A percentile compares a stretch with the other conserved stretches of the same genome.
Conservation (phyloP, 257 asterid genomes). For the Nicotiana attenuata region DNA sequence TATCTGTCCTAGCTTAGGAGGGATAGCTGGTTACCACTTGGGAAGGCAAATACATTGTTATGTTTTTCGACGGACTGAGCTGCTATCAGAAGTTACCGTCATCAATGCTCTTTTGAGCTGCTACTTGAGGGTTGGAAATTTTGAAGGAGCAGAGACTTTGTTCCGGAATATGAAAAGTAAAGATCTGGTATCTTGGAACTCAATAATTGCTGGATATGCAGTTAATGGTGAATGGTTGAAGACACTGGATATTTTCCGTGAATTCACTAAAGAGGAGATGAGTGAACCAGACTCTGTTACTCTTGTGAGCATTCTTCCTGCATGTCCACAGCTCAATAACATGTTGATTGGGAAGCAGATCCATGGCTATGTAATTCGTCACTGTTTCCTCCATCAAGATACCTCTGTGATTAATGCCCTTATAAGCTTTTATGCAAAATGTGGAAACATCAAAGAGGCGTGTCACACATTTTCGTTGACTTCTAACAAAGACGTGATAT, state of each 20-base stretch:
- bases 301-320: conserved; percentile 67
- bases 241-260: conserved; percentile 43
- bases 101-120: conserved; percentile 67
- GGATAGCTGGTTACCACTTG: conserved; percentile 19
- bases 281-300: conserved; percentile 53
- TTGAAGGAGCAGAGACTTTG: conserved; percentile 41
- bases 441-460: conserved; percentile 46
- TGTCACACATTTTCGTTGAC: conserved; percentile 36
- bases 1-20: conserved; percentile 43
- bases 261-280: conserved; percentile 30
- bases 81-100: conserved; percentile 38
- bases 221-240: conserved; percentile 48
- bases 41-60: conserved; percentile 69
- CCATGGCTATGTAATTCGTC: conserved; percentile 63
- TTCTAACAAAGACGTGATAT: conserved; percentile 53
- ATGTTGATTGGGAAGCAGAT: conserved; percentile 60
- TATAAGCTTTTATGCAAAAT: conserved; percentile 60
- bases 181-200: conserved; percentile 79
- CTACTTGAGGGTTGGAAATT: conserved; percentile 50
- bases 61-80: conserved; percentile 48
- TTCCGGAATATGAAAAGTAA: conserved; percentile 44
- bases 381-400: conserved; percentile 29
- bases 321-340: conserved; percentile 43
- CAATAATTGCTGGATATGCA: conserved; percentile 65
- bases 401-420: conserved; percentile 66